Base-by-base conservation (phyloP, 2,329 filamentous ascomycete genomes). In the Bipolaris oryzae region DNA sequence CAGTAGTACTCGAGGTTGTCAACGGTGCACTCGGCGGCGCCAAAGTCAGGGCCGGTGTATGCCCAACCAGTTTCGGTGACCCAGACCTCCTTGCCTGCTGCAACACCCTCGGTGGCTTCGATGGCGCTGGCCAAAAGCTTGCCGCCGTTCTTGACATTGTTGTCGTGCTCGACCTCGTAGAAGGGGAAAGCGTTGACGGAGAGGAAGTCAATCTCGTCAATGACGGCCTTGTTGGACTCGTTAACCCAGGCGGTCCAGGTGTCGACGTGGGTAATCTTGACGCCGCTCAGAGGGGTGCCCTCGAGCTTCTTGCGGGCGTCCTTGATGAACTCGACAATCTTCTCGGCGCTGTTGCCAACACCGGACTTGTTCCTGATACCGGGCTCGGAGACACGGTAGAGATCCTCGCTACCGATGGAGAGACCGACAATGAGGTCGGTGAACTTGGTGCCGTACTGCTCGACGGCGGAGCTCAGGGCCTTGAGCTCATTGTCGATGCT, bases 331-430 rank as follows among this genome's bases (percentile, higher is more conserved):
- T 78, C 73, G 65, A 86, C 83, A 48, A 96, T 80, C 5, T 78
- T 81, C 39, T 81, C 79, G 5, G 91, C 88, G 47, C 82, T 76
- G 38, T 83, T 80, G 61, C 91, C 91, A 33, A 84, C 76, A 53
- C 87, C 85, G 50, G 87, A 84, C 3, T 85, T 77, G 71, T 86
- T 85, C 50, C 80, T 77, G 60, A 88, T 82, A 56, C 90, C 91
- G 13, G 82, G 86, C 28, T 85, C 83, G 0, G 90, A 91, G 77
- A 71, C 67, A 9, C 91, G 89, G 83, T 95, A 95, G 41, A 95
- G 57, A 45, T 77, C 75, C 61, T 77, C 75, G 58, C 69, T 74
- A 49, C 75, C 75, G 39, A 77, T 70, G 4, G 73, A 74, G 28
- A 76, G 68, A 15, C 69, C 75, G 38, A 76, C 62, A 16, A 76